Evolutionary conservation across 108 stramenopile species (phyloP).

Genomic region (Discostella pseudostelligera): DNA sequence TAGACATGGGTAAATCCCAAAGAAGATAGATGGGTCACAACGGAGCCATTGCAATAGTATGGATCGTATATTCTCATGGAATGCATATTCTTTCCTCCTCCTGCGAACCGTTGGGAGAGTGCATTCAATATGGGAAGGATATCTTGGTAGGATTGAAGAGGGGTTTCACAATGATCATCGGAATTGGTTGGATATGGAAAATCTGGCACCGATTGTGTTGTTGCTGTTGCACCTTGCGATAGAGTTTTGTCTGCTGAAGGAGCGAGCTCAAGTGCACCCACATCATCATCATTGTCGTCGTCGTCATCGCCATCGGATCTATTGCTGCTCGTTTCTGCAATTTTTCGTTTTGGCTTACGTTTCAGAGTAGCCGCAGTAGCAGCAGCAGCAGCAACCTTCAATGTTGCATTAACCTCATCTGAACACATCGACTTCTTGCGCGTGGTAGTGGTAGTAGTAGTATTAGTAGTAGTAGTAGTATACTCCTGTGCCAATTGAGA

Average conservation of each 20-base stretch:
- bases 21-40: constrained; percentile 60
- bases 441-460: no score
- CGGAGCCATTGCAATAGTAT: constrained; percentile 95
- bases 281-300: neutral
- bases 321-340: constrained; percentile 1
- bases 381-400: neutral
- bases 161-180: constrained; percentile 97
- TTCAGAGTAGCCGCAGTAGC: neutral
- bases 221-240: constrained; percentile 1
- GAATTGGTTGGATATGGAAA: constrained; percentile 82
- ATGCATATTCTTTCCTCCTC: constrained; percentile 1
- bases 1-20: constrained; percentile 90
- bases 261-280: constrained; percentile 21
- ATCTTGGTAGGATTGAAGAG: constrained; percentile 86
- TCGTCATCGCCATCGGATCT: constrained; percentile 10
- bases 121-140: constrained; percentile 70
- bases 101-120: constrained; percentile 30
- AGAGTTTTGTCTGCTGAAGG: constrained; percentile 16
- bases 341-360: neutral
- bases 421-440: no score
- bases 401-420: no score
- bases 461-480: no score
- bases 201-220: constrained; percentile 4
- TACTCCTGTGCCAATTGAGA: no score
- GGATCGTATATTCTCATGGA: constrained; percentile 88